phyloP scores from a whole-genome alignment of 345 rosid genomes.

The Durio zibethinus region DNA sequence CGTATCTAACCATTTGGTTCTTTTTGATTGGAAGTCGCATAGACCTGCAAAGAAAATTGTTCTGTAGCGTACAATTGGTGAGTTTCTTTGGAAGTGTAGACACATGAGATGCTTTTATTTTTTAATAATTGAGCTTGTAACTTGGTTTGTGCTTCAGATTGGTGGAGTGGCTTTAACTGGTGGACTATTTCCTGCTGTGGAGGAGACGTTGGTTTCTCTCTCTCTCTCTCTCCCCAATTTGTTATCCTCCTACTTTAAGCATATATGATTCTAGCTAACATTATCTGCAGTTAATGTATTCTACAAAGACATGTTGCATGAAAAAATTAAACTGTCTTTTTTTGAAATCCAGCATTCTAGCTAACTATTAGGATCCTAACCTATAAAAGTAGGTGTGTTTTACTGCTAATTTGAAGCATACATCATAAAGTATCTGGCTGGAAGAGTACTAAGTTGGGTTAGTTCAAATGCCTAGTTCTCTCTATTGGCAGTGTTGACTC shows the following conservation, averaged over 20 bases:
- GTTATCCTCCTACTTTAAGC: background rate
- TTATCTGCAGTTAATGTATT: background rate
- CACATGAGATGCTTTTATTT: conserved; percentile 1
- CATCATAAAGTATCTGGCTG: background rate
- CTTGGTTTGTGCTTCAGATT: conserved; percentile 45
- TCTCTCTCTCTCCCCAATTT: background rate
- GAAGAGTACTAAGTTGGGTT: background rate
- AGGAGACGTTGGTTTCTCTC: conserved; percentile 65
- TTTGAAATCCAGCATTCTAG: background rate
- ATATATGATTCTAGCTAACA: background rate
- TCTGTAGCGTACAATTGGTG: conserved; percentile 86
- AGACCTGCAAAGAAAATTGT: conserved; percentile 84
- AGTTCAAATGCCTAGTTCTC: background rate
- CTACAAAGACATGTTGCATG: background rate
- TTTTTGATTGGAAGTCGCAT: conserved; percentile 57
- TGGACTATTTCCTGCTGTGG: conserved; percentile 67
- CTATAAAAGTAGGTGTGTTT: background rate
- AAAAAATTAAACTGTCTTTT: background rate
- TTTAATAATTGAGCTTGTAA: conserved; percentile 19
- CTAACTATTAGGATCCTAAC: background rate
- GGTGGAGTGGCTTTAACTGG: conserved; percentile 89
- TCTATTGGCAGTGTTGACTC: background rate
- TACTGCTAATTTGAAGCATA: background rate
- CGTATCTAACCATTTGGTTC: conserved; percentile 9
- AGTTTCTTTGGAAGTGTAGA: conserved; percentile 21